These are phyloP conservation scores for Cytospora leucostoma DNA, from an alignment of 2,329 filamentous ascomycete species.

Conservation along the genomic window DNA sequence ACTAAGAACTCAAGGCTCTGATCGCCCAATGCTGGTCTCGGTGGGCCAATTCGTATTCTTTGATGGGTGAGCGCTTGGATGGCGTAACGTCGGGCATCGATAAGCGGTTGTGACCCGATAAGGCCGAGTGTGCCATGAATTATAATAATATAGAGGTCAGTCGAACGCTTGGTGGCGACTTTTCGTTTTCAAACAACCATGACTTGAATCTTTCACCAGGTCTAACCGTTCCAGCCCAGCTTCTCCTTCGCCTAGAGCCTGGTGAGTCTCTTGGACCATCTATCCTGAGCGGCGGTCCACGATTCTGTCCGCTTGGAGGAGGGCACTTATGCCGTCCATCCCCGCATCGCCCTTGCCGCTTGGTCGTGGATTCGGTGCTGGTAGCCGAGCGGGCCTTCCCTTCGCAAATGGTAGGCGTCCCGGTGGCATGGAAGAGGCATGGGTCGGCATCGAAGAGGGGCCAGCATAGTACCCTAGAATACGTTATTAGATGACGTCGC, in stretches of 20 bases:
- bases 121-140: background rate
- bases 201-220: background rate
- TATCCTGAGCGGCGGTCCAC: constrained; percentile 46
- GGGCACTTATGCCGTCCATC: constrained; percentile 60
- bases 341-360: constrained; percentile 35
- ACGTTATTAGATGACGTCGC: background rate
- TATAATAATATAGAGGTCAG: background rate
- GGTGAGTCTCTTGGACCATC: background rate
- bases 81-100: too few relatives aligned
- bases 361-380: constrained; percentile 29
- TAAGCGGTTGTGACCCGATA: background rate
- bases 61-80: background rate
- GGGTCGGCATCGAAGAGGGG: constrained; percentile 9
- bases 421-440: background rate
- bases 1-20: background rate
- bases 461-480: constrained; percentile 31
- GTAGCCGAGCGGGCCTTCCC: constrained; percentile 9
- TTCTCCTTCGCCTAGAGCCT: background rate
- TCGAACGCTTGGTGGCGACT: background rate
- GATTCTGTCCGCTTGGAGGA: constrained; percentile 61
- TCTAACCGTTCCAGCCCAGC: background rate
- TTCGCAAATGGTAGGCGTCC: constrained; percentile 20
- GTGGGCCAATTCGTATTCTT: background rate
- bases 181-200: background rate
- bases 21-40: background rate